Evolutionary conservation across 305 asterid species (phyloP).

Genomic region (Coffea humblotiana): DNA sequence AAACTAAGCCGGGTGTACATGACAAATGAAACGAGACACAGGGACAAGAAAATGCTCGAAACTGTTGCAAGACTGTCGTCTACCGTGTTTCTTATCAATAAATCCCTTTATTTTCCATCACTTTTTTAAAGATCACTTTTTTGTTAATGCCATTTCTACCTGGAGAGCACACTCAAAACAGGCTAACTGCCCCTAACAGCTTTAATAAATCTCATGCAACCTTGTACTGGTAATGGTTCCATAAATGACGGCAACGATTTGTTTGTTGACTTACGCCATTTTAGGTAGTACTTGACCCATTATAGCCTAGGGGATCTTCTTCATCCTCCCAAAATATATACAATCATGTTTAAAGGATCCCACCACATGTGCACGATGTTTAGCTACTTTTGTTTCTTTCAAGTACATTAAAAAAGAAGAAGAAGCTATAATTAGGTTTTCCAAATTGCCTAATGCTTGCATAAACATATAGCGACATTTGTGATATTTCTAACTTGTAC

Average conservation of each 20-base stretch:
- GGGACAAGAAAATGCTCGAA: background rate
- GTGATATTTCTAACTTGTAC: too few species aligned
- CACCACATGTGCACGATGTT: background rate
- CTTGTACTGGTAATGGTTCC: background rate
- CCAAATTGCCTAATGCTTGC: background rate
- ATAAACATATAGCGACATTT: background rate
- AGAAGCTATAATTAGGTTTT: background rate
- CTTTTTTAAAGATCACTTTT: background rate
- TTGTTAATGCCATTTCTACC: conserved; percentile 15
- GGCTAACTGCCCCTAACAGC: background rate
- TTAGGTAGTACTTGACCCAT: background rate
- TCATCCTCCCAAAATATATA: background rate
- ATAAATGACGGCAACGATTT: background rate
- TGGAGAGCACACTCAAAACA: conserved; percentile 9
- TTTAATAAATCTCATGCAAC: conserved; percentile 5
- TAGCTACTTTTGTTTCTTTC: background rate
- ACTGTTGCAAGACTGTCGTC: background rate
- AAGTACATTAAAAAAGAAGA: background rate
- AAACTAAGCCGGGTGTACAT: background rate
- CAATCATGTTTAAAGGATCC: background rate
- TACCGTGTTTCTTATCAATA: background rate
- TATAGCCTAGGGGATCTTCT: background rate
- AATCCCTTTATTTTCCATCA: background rate
- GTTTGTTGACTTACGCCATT: conserved; percentile 3
- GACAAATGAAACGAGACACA: background rate